phyloP scores from a whole-genome alignment of 257 asterid species.

The Knoxia roxburghii region DNA sequence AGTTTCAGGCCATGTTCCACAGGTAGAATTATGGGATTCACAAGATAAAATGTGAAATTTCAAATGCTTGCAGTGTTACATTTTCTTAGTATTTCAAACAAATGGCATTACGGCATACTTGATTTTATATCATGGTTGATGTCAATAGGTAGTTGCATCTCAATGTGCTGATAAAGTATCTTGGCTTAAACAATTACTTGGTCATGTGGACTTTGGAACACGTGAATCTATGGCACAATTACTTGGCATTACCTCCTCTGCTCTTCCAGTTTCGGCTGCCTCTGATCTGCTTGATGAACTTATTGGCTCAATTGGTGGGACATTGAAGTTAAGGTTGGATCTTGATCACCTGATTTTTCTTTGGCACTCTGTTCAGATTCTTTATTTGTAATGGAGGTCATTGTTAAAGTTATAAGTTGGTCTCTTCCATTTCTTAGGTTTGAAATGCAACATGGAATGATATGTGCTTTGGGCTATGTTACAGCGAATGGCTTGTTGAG shows the following conservation, averaged over 20 bases:
- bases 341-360: conserved; percentile 10
- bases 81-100: neutral
- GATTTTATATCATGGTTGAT: conserved; percentile 23
- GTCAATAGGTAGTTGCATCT: conserved; percentile 63
- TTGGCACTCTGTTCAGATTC: neutral
- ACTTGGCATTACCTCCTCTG: conserved; percentile 83
- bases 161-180: conserved; percentile 63
- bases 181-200: conserved; percentile 79
- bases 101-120: neutral
- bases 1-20: conserved; percentile 67
- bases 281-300: conserved; percentile 62
- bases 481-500: conserved; percentile 77
- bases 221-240: conserved; percentile 91
- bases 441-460: conserved; percentile 76
- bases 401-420: conserved; percentile 16
- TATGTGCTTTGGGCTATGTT: conserved; percentile 81
- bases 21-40: conserved; percentile 38
- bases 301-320: conserved; percentile 54
- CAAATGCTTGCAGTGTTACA: no score
- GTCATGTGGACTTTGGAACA: conserved; percentile 76
- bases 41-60: neutral
- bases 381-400: neutral
- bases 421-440: conserved; percentile 44
- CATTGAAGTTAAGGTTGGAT: conserved; percentile 64
- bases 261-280: conserved; percentile 53